Conservation (phyloP, 1,139 yeast genomes). For the Geotrichum cucujoidarum region DNA sequence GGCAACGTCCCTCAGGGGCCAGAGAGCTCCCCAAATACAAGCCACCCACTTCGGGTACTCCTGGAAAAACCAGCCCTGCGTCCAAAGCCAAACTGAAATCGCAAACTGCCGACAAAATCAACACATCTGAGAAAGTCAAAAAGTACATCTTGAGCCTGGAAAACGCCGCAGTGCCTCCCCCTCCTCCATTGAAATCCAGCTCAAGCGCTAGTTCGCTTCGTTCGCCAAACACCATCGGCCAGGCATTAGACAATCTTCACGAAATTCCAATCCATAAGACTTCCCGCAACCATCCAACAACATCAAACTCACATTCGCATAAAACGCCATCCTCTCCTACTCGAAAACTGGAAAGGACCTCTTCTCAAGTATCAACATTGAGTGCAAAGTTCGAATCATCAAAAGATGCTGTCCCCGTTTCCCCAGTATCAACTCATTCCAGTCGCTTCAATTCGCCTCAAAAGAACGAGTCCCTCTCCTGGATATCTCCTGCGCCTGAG, state of each 20-base stretch:
- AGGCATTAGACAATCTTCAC: constrained; percentile 2
- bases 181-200: neutral
- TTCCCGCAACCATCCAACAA: no score
- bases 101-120: neutral
- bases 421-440: neutral
- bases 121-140: constrained; percentile 5
- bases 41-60: neutral
- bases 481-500: constrained; percentile 1
- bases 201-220: neutral
- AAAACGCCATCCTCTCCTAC: neutral
- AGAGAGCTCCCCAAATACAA: constrained; percentile 7
- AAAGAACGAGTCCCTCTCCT: neutral
- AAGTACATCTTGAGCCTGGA: constrained; percentile 9
- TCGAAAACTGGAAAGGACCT: neutral
- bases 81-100: neutral
- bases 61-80: neutral
- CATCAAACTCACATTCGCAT: no score
- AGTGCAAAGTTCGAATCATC: constrained; percentile 16
- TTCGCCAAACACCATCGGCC: constrained; percentile 8
- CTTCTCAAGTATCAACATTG: constrained; percentile 10
- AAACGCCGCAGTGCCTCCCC: neutral
- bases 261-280: constrained; percentile 11
- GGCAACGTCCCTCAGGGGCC: constrained; percentile 14
- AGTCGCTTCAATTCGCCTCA: neutral
- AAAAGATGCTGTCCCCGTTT: neutral